phyloP scores from a whole-genome alignment of 805 yeast species.

The Kazachstania psychrophila region DNA sequence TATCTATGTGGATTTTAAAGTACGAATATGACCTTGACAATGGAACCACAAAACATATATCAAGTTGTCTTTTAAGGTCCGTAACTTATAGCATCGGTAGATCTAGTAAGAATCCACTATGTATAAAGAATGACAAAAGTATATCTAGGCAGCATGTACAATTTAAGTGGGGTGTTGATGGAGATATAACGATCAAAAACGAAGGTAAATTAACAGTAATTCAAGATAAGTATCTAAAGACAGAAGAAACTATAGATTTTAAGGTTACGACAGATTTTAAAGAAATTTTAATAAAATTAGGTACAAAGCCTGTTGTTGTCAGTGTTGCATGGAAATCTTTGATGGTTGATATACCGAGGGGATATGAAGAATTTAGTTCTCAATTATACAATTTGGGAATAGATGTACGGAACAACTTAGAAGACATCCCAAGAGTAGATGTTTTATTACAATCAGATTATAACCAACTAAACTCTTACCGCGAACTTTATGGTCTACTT shows the following conservation, averaged over 20 bases:
- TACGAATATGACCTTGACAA: constrained; percentile 16
- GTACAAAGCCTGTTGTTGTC: constrained; percentile 18
- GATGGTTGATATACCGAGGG: constrained; percentile 13
- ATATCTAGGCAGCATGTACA: constrained; percentile 26
- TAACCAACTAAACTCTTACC: too few species aligned
- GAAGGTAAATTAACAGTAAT: constrained; percentile 25
- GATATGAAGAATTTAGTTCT: too few species aligned
- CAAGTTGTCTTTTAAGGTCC: constrained; percentile 12
- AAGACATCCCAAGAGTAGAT: too few species aligned
- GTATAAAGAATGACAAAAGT: constrained; percentile 28
- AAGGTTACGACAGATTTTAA: neutral
- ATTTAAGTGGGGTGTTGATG: constrained; percentile 11
- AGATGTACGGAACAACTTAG: too few species aligned
- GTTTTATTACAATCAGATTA: too few species aligned
- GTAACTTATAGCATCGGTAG: constrained; percentile 21
- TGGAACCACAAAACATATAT: constrained; percentile 10
- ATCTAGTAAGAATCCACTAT: constrained; percentile 22
- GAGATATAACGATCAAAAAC: constrained; percentile 9
- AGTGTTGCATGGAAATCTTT: constrained; percentile 8
- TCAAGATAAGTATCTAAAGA: constrained; percentile 12
- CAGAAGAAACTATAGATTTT: constrained; percentile 11
- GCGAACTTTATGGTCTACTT: too few species aligned
- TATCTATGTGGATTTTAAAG: constrained; percentile 22
- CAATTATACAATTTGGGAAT: neutral
- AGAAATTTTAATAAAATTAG: constrained; percentile 10